Evolutionary conservation across 2,329 filamentous ascomycete genomes (phyloP).

Genomic region (Helotiales sp.): DNA sequence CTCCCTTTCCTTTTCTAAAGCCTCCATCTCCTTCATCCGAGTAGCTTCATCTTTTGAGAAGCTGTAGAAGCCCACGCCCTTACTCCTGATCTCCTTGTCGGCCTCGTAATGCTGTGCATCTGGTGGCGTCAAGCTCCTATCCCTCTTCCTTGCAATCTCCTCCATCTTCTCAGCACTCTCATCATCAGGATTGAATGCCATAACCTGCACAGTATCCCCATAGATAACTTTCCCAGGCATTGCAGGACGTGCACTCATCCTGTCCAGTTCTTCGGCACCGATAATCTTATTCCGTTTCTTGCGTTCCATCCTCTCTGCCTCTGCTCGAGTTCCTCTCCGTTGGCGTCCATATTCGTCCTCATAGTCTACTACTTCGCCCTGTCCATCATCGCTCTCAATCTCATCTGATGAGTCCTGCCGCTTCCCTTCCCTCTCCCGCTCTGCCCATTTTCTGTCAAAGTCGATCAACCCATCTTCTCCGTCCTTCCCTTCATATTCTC

Average conservation of each 20-base stretch:
- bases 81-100: slow-evolving; percentile 78
- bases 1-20: slow-evolving; percentile 69
- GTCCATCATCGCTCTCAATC: slow-evolving; percentile 61
- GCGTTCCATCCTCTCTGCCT: slow-evolving; percentile 68
- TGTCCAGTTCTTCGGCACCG: slow-evolving; percentile 65
- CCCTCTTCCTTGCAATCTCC: slow-evolving; percentile 75
- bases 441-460: slow-evolving; percentile 96
- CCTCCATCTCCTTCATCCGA: slow-evolving; percentile 73
- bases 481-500: slow-evolving; percentile 69
- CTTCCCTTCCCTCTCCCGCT: slow-evolving; percentile 54
- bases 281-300: slow-evolving; percentile 56
- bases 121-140: slow-evolving; percentile 80
- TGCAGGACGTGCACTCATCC: slow-evolving; percentile 69
- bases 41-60: slow-evolving; percentile 79
- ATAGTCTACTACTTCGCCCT: slow-evolving; percentile 76
- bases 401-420: slow-evolving; percentile 55
- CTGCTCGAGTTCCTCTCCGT: slow-evolving; percentile 71
- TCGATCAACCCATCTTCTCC: slow-evolving; percentile 76
- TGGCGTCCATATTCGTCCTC: slow-evolving; percentile 92
- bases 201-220: slow-evolving; percentile 82
- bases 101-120: slow-evolving; percentile 86
- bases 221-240: slow-evolving; percentile 77
- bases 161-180: slow-evolving; percentile 72
- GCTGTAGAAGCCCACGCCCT: slow-evolving; percentile 89
- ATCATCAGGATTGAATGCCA: slow-evolving; percentile 81